phyloP scores from a whole-genome alignment of 371 early-diverging fungal genomes.

The Syncephalis plumigaleata region DNA sequence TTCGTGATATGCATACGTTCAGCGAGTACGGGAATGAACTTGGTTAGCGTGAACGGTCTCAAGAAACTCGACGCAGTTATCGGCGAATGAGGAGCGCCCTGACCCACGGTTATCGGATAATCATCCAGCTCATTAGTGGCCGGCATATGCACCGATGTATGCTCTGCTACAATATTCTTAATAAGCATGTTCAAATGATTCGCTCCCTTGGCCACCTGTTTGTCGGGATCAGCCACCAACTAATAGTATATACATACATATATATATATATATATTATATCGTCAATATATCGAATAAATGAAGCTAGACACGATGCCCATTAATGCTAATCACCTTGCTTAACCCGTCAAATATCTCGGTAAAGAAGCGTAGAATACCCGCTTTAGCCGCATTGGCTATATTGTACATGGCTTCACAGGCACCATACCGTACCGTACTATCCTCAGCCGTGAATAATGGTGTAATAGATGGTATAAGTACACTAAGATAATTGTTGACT shows the following conservation, averaged over 20 bases:
- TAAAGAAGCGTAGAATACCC: conserved; percentile 68
- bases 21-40: conserved; percentile 74
- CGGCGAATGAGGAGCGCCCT: conserved; percentile 9
- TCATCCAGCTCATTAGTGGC: conserved; percentile 9
- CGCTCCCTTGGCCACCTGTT: conserved; percentile 74
- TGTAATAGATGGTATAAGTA: conserved; percentile 76
- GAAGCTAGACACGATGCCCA: no score
- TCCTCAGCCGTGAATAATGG: conserved; percentile 79
- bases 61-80: conserved; percentile 13
- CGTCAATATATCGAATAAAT: background rate
- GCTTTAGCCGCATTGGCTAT: conserved; percentile 83
- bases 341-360: conserved; percentile 83
- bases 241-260: conserved; percentile 7
- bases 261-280: no score
- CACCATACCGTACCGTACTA: conserved; percentile 79
- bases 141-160: conserved; percentile 39
- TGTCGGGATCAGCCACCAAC: conserved; percentile 69
- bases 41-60: conserved; percentile 59
- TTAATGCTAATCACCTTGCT: conserved; percentile 76
- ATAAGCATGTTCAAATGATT: conserved; percentile 75
- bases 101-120: conserved; percentile 2
- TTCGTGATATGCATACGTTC: conserved; percentile 77
- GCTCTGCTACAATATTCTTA: conserved; percentile 85
- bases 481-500: conserved; percentile 43
- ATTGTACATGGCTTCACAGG: conserved; percentile 90